Percentiles rank a stretch among this genome's conserved stretches.
Conservation (phyloP, 192 early-diverging fungal genomes). For the Mortierella antarctica region DNA sequence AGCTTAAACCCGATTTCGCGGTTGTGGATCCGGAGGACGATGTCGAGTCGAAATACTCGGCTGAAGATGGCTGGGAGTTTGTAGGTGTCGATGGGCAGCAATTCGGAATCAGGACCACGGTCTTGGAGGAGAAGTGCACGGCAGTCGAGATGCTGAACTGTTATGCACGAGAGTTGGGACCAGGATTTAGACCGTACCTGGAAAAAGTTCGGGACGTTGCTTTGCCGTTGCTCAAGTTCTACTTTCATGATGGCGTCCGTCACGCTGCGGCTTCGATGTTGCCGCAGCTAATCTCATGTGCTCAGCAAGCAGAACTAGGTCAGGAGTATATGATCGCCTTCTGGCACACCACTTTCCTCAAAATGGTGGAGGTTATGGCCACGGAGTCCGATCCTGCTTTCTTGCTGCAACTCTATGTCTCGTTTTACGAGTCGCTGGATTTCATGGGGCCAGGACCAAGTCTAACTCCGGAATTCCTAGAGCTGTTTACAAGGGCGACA, state of each 20-base stretch:
- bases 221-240: slow-evolving; percentile 92
- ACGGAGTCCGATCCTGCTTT: slow-evolving; percentile 85
- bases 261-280: slow-evolving; percentile 85
- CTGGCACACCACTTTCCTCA: slow-evolving; percentile 79
- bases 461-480: slow-evolving; percentile 70
- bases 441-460: slow-evolving; percentile 68
- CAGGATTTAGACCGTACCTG: slow-evolving; percentile 89
- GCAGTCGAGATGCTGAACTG: slow-evolving; percentile 97
- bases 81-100: slow-evolving; percentile 88
- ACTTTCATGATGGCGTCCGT: slow-evolving; percentile 97
- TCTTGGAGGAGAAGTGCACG: slow-evolving; percentile 97
- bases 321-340: slow-evolving; percentile 64
- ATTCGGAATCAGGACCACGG: slow-evolving; percentile 93
- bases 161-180: slow-evolving; percentile 92
- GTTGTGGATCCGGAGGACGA: slow-evolving; percentile 85
- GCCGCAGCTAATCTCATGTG: slow-evolving; percentile 78
- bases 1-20: slow-evolving; percentile 92
- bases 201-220: slow-evolving; percentile 83
- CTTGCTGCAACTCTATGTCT: slow-evolving; percentile 77
- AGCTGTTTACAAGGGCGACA: slow-evolving; percentile 75
- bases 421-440: slow-evolving; percentile 81
- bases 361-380: slow-evolving; percentile 80
- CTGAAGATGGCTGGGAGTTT: slow-evolving; percentile 99
- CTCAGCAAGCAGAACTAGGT: slow-evolving; percentile 60
- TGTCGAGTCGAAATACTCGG: slow-evolving; percentile 85